Percentiles rank a stretch among this genome's conserved stretches.
Evolutionary conservation across 2,329 filamentous ascomycete genomes (phyloP).

Genomic region (Claviceps fusiformis): DNA sequence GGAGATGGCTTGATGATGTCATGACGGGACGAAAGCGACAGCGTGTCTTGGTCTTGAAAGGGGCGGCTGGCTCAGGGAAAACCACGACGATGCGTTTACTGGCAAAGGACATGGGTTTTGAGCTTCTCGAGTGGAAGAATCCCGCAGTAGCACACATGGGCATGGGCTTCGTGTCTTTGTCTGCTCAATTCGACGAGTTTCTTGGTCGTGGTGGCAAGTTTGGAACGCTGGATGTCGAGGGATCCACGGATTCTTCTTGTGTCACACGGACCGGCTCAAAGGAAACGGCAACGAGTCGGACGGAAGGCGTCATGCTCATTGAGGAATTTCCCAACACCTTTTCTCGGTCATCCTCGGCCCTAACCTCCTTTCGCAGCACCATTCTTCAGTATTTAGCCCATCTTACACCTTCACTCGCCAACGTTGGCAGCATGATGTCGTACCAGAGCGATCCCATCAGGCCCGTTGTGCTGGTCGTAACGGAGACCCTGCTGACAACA

Average conservation of each 20-base stretch:
- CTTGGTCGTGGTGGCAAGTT: slow-evolving; percentile 71
- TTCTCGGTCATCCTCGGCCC: slow-evolving; percentile 46
- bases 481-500: slow-evolving; percentile 77
- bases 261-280: slow-evolving; percentile 10
- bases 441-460: slow-evolving; percentile 34
- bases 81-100: slow-evolving; percentile 75
- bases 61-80: slow-evolving; percentile 83
- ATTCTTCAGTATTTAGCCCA: slow-evolving; percentile 63
- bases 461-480: slow-evolving; percentile 80
- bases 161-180: slow-evolving; percentile 53
- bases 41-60: slow-evolving; percentile 72
- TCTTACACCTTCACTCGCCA: slow-evolving; percentile 43
- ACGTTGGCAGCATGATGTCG: slow-evolving; percentile 28
- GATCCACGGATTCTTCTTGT: slow-evolving; percentile 13
- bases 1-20: slow-evolving; percentile 66
- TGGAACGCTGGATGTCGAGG: slow-evolving; percentile 46
- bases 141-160: slow-evolving; percentile 45
- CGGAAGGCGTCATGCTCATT: slow-evolving; percentile 51
- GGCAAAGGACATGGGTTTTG: slow-evolving; percentile 60
- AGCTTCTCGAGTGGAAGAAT: slow-evolving; percentile 85
- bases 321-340: slow-evolving; percentile 76
- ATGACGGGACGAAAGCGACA: slow-evolving; percentile 52
- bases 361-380: slow-evolving; percentile 60
- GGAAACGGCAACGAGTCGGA: slow-evolving; percentile 7
- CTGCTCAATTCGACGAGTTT: slow-evolving; percentile 85